phyloP scores from a whole-genome alignment of 139 green algal species.

The Coccomyxa sp. region DNA sequence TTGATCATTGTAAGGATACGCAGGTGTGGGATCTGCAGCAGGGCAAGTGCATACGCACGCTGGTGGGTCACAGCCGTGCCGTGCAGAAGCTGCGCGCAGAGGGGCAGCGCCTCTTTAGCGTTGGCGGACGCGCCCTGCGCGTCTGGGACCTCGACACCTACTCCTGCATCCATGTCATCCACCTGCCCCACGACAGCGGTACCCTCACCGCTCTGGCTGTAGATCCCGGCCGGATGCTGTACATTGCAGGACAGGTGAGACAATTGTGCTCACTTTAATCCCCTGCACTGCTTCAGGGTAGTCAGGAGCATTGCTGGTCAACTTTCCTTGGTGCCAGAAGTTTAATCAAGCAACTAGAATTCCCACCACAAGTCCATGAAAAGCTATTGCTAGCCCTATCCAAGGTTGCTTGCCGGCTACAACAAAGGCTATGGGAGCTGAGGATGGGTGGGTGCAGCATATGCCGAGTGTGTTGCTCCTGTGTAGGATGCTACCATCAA shows the following conservation, averaged over 20 bases:
- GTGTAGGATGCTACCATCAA: constrained; percentile 13
- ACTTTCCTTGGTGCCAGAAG: no score
- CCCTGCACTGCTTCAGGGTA: no score
- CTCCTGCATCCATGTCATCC: constrained; percentile 25
- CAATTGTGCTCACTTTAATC: no score
- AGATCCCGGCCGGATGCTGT: constrained; percentile 16
- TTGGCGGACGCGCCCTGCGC: constrained; percentile 62
- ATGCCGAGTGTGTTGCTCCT: constrained; percentile 2
- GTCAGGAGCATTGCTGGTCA: no score
- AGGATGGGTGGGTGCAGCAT: constrained; percentile 13
- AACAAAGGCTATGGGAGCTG: no score
- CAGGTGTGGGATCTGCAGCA: constrained; percentile 66
- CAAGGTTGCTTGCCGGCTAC: no score
- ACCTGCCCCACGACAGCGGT: constrained; percentile 24
- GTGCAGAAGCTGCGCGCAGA: constrained; percentile 55
- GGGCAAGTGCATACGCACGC: constrained; percentile 33
- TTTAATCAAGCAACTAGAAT: no score
- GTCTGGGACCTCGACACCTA: constrained; percentile 67
- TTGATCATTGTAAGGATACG: no score
- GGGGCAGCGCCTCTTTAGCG: constrained; percentile 45
- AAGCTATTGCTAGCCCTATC: no score
- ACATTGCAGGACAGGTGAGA: constrained; percentile 48
- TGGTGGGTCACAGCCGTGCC: constrained; percentile 65
- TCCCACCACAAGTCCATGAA: no score
- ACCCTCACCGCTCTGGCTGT: constrained; percentile 29